Conservation (phyloP, 2,329 filamentous ascomycete species). For the Aspergillus chevalieri region DNA sequence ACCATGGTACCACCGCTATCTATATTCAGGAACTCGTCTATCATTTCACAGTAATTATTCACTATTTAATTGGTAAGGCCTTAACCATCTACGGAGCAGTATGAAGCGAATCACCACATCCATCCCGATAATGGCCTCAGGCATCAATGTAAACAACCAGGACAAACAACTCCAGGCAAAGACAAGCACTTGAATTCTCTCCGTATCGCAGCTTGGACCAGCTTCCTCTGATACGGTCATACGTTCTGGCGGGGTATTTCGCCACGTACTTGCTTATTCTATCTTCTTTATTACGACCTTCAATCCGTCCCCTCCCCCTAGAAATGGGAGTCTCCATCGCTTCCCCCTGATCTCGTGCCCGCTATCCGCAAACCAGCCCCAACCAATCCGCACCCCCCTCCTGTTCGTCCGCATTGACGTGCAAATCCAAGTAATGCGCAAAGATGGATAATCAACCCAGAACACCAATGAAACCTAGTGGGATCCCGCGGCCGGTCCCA, state of each 20-base stretch:
- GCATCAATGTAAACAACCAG: too few relatives aligned
- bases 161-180: too few relatives aligned
- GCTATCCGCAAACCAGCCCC: background rate
- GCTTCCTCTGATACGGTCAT: too few relatives aligned
- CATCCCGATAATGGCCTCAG: too few relatives aligned
- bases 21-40: too few relatives aligned
- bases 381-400: background rate
- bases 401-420: background rate
- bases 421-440: slow-evolving; percentile 3
- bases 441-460: slow-evolving; percentile 31
- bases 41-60: too few relatives aligned
- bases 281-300: background rate
- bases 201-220: too few relatives aligned
- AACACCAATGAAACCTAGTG: slow-evolving; percentile 25
- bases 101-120: too few relatives aligned
- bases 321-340: background rate
- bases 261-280: background rate
- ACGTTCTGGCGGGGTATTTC: background rate
- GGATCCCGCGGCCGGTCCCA: slow-evolving; percentile 47
- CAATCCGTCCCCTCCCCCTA: background rate
- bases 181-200: too few relatives aligned
- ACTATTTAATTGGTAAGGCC: too few relatives aligned
- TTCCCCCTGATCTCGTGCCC: background rate
- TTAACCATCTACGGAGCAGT: too few relatives aligned
- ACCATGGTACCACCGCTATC: too few relatives aligned